These are phyloP conservation scores for Apiospora sp. DNA, from an alignment of 2,329 filamentous ascomycete genomes.

Conservation along the genomic window DNA sequence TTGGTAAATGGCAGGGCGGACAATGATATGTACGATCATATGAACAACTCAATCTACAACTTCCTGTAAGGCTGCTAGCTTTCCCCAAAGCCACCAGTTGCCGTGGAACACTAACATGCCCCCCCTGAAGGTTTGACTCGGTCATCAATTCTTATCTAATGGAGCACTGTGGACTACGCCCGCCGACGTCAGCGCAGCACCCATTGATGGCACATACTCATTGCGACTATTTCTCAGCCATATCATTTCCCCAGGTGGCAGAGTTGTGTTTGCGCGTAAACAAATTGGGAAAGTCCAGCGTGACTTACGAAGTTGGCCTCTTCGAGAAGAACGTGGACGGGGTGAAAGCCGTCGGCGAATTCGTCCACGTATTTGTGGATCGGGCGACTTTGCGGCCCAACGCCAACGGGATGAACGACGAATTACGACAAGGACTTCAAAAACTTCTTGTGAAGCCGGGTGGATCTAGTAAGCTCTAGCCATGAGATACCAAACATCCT, in stretches of 20 bases:
- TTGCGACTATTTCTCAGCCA: constrained; percentile 84
- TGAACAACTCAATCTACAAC: constrained; percentile 91
- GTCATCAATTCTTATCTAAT: constrained; percentile 91
- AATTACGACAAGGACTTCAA: constrained; percentile 66
- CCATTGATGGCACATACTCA: constrained; percentile 86
- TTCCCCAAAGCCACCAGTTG: background rate
- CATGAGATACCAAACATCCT: background rate
- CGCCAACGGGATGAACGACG: constrained; percentile 67
- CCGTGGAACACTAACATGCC: background rate
- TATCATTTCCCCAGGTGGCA: constrained; percentile 82
- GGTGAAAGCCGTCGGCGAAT: constrained; percentile 85
- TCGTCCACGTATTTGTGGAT: constrained; percentile 90
- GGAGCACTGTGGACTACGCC: constrained; percentile 76
- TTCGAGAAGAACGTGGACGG: constrained; percentile 78
- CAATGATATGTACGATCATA: constrained; percentile 87
- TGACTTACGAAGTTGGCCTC: constrained; percentile 88
- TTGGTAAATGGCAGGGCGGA: constrained; percentile 69
- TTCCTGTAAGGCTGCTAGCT: constrained; percentile 62
- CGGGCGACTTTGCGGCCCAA: constrained; percentile 74
- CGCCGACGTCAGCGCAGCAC: constrained; percentile 74
- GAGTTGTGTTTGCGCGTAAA: constrained; percentile 85
- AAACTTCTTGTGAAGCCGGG: constrained; percentile 54
- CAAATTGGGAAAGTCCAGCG: constrained; percentile 84
- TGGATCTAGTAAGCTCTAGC: constrained; percentile 38
- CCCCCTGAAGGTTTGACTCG: constrained; percentile 74